Evolutionary conservation across 345 rosid genomes (phyloP).

Genomic region (Draba incana): DNA sequence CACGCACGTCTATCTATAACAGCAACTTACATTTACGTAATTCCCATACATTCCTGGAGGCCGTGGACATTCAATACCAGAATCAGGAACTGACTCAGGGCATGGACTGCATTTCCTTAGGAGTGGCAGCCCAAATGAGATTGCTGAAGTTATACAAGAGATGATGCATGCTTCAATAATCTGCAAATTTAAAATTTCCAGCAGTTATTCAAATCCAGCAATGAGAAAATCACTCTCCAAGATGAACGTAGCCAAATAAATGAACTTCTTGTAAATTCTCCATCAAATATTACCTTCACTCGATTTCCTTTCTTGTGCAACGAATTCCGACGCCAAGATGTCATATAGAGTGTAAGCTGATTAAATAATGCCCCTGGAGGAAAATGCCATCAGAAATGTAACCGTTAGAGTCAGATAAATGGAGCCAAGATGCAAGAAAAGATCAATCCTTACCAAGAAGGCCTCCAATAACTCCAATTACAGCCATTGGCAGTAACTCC

Average conservation of each 20-base stretch:
- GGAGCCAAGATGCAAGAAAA: slow-evolving; percentile 21
- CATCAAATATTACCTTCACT: slow-evolving; percentile 63
- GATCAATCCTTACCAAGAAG: slow-evolving; percentile 64
- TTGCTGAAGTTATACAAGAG: slow-evolving; percentile 79
- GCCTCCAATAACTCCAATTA: slow-evolving; percentile 94
- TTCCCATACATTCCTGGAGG: slow-evolving; percentile 97
- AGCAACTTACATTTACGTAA: slow-evolving; percentile 79
- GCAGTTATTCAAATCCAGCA: slow-evolving; percentile 12
- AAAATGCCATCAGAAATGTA: slow-evolving; percentile 29
- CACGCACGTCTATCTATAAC: slow-evolving; percentile 17
- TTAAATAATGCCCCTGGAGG: slow-evolving; percentile 86
- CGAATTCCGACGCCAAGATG: slow-evolving; percentile 87
- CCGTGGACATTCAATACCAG: slow-evolving; percentile 83
- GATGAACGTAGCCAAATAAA: slow-evolving; percentile 20
- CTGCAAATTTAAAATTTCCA: slow-evolving; percentile 44
- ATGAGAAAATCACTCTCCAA: slow-evolving; percentile 14
- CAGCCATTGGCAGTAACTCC: slow-evolving; percentile 96
- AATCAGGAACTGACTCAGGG: slow-evolving; percentile 71
- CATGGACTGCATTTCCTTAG: slow-evolving; percentile 90
- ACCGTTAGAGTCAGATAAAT: slow-evolving; percentile 16
- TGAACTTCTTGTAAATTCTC: background rate
- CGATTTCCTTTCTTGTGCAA: slow-evolving; percentile 84
- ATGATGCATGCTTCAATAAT: slow-evolving; percentile 95
- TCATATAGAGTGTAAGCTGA: slow-evolving; percentile 81
- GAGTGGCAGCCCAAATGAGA: slow-evolving; percentile 93